phyloP scores from a whole-genome alignment of 2,329 filamentous ascomycete species.

The Dryadomyces sulphureus region DNA sequence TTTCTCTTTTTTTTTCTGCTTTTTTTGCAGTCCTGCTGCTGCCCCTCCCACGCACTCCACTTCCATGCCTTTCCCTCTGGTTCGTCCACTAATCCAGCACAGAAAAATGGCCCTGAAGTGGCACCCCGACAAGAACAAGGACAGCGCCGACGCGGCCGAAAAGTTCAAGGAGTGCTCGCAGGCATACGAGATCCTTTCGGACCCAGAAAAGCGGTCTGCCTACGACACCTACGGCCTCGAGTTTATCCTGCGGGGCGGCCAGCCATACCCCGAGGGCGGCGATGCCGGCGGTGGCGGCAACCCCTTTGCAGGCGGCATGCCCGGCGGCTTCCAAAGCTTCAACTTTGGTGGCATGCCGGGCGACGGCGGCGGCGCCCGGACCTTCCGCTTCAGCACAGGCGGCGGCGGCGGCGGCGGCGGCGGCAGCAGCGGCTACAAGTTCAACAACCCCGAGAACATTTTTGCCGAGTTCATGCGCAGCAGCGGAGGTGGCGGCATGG shows the following conservation, averaged over 20 bases:
- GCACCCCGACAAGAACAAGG: constrained; percentile 97
- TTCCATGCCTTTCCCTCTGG: neutral
- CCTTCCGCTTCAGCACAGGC: constrained; percentile 50
- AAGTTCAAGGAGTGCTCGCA: constrained; percentile 98
- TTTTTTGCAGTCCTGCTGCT: neutral
- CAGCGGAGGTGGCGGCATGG: constrained; percentile 31
- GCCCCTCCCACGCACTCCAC: neutral
- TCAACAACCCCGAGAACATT: constrained; percentile 70
- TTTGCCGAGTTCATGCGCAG: constrained; percentile 71
- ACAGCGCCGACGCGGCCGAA: constrained; percentile 70
- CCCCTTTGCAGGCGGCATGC: constrained; percentile 40
- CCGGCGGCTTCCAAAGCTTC: constrained; percentile 16
- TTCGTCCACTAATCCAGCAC: constrained; percentile 5
- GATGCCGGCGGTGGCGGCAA: constrained; percentile 27
- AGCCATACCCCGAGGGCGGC: constrained; percentile 29
- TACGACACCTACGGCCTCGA: constrained; percentile 95
- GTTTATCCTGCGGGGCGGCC: constrained; percentile 71
- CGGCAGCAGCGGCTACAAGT: constrained; percentile 56
- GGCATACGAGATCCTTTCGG: constrained; percentile 94
- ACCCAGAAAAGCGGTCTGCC: constrained; percentile 88
- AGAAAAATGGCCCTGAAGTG: constrained; percentile 82
- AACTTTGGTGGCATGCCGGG: constrained; percentile 29
- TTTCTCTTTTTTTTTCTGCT: neutral
- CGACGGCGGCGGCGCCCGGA: constrained; percentile 32
- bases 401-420: constrained; percentile 32